Evolutionary conservation across 2,329 filamentous ascomycete species (phyloP), one percentile per base, ranked within the genome.

Genomic region (Daldinia eschscholtzii): DNA sequence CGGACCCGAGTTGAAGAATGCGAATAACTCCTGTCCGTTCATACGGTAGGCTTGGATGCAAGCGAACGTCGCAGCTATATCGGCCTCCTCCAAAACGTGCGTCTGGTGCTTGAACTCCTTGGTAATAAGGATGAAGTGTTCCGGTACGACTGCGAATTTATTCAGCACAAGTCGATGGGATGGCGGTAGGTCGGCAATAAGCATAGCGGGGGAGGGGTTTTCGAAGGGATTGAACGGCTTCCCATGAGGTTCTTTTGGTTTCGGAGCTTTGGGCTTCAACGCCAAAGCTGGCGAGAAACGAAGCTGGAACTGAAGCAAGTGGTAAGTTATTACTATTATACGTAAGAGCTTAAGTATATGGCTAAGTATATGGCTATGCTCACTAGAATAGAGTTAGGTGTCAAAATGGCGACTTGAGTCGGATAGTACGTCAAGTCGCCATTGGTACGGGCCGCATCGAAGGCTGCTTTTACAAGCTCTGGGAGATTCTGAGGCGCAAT

Each of bases 101-200:
- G 87, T 89, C 81, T 93, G 91, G n/a, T 82, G 81, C 75, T 88
- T 87, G 76, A 89, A 89, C 0, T 81, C 78, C n/a, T 81, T 86
- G 0, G 91, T 93, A 0, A 88, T 87, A 55, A 93, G 84, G 72
- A 93, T 92, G 76, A 92, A 92, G 80, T 93, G 91, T 73, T 89
- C 85, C 0, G 87, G 85, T 37, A 92, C 89, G 56, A 93, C 80
- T 56, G 91, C 90, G 73, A 91, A 93, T 78, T 93, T 93, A 83
- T 93, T 93, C 44, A 93, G 82, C 1, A 93, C 87, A 46, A 93
- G 83, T 65, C 85, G 84, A 78, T 93, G 91, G 7, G 81, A 78
- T 0, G 87, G 81, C 1, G 81, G 82, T 6, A 92, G 75, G 28
- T 85, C 78, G 48, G 89, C 79, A 41, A 90, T 81, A 63, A 91